phyloP scores from a whole-genome alignment of 208 protist species.

The Trypanosomatidae sp. region DNA sequence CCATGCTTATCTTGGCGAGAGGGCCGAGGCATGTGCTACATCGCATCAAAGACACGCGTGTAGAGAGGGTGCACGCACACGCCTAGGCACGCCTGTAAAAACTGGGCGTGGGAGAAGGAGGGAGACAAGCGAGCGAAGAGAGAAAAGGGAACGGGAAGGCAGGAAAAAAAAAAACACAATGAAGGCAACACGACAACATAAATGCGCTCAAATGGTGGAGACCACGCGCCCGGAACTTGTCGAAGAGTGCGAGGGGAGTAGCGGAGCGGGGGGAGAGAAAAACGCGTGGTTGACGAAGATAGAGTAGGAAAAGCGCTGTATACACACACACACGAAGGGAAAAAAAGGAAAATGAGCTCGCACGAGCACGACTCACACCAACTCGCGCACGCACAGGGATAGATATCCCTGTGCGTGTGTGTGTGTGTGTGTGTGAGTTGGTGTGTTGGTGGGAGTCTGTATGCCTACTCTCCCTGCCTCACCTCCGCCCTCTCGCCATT shows the following conservation, averaged over 20 bases:
- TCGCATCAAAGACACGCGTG: background rate
- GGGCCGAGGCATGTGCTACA: background rate
- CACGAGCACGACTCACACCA: background rate
- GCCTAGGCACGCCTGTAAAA: background rate
- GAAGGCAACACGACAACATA: background rate
- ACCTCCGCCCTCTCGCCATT: background rate
- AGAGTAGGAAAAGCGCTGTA: background rate
- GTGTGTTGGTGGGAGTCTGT: no score
- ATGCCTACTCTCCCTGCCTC: background rate
- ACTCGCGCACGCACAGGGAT: background rate
- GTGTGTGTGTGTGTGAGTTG: background rate
- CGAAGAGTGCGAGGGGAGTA: background rate
- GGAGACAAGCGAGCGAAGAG: background rate
- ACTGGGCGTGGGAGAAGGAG: no score
- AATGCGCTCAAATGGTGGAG: background rate
- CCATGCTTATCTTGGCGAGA: background rate
- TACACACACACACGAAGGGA: background rate
- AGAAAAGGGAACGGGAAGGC: background rate
- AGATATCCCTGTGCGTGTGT: background rate
- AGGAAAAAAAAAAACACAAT: background rate
- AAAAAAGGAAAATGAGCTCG: background rate
- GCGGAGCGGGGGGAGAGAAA: background rate
- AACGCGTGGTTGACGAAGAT: no score
- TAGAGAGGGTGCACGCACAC: background rate
- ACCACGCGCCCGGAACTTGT: background rate